Evolutionary conservation across 1,284 basidiomycete genomes (phyloP).

Genomic region (Austroboletus olivaceoglutinosus): DNA sequence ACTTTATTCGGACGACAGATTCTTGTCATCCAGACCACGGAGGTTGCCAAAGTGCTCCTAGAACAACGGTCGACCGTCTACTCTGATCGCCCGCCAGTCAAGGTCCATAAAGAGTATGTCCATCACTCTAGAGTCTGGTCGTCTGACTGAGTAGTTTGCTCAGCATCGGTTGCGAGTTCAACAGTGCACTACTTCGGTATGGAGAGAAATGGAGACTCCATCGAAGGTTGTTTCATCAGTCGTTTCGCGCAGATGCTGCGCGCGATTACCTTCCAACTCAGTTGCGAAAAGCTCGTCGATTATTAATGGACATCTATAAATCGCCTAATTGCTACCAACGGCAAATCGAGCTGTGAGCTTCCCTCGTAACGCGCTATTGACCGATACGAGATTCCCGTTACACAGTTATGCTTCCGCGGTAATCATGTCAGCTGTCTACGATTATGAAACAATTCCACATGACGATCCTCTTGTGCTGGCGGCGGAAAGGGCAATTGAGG

Average conservation of each 20-base stretch:
- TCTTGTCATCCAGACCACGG: constrained; percentile 32
- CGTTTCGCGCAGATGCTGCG: constrained; percentile 30
- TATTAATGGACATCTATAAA: constrained; percentile 23
- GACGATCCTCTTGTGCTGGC: constrained; percentile 28
- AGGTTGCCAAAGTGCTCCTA: constrained; percentile 34
- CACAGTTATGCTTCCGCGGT: constrained; percentile 31
- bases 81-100: constrained; percentile 35
- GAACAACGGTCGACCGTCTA: constrained; percentile 35
- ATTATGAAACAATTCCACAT: constrained; percentile 30
- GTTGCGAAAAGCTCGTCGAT: constrained; percentile 28
- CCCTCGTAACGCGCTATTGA: neutral
- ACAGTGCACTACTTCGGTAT: constrained; percentile 31
- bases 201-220: constrained; percentile 33
- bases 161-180: constrained; percentile 32
- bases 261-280: constrained; percentile 28
- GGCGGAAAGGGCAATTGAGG: constrained; percentile 32
- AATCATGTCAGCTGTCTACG: constrained; percentile 36
- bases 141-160: neutral
- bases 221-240: constrained; percentile 33
- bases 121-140: neutral
- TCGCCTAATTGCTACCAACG: constrained; percentile 27
- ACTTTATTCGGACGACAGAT: constrained; percentile 26
- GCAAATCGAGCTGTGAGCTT: constrained; percentile 32
- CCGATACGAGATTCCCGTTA: neutral
- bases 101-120: constrained; percentile 19